These are phyloP conservation scores for Gaeumannomyces sp. DNA, from an alignment of 2,329 filamentous ascomycete genomes.

Conservation along the genomic window DNA sequence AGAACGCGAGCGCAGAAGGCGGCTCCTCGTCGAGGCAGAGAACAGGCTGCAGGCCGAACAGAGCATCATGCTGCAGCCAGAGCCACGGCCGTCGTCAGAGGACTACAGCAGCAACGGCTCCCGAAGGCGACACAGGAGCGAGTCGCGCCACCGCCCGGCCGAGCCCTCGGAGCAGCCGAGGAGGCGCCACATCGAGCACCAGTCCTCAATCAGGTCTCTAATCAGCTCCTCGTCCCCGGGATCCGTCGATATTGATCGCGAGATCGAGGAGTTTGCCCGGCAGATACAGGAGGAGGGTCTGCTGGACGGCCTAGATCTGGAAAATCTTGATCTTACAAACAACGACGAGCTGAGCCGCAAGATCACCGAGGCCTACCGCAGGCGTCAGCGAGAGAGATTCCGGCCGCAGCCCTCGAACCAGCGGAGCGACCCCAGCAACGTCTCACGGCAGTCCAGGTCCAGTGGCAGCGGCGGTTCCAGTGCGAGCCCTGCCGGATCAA, in stretches of 20 bases:
- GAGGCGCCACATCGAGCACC: conserved; percentile 70
- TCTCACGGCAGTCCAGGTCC: conserved; percentile 30
- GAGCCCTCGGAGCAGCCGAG: conserved; percentile 28
- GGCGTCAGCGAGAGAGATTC: conserved; percentile 62
- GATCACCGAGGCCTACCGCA: conserved; percentile 81
- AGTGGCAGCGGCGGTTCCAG: conserved; percentile 15
- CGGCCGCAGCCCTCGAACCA: conserved; percentile 38
- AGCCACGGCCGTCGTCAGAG: conserved; percentile 21
- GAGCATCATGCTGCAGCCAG: conserved; percentile 32
- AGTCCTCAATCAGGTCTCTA: conserved; percentile 79
- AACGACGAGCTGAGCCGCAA: conserved; percentile 87
- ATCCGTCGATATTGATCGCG: conserved; percentile 72
- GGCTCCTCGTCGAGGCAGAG: conserved; percentile 25
- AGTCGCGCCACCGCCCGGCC: conserved; percentile 36
- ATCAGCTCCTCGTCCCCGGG: conserved; percentile 75
- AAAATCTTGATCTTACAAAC: conserved; percentile 75
- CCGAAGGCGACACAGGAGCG: conserved; percentile 34
- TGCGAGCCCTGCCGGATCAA: conserved; percentile 18
- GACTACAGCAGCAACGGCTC: conserved; percentile 20
- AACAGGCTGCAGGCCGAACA: conserved; percentile 24
- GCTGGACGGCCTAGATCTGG: conserved; percentile 80
- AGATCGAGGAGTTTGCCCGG: conserved; percentile 83
- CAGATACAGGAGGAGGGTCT: conserved; percentile 67
- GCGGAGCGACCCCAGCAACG: conserved; percentile 35
- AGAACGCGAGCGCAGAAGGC: conserved; percentile 19